Conservation (phyloP, 2,329 filamentous ascomycete genomes). For the Rhytidhysteron rufulum region DNA sequence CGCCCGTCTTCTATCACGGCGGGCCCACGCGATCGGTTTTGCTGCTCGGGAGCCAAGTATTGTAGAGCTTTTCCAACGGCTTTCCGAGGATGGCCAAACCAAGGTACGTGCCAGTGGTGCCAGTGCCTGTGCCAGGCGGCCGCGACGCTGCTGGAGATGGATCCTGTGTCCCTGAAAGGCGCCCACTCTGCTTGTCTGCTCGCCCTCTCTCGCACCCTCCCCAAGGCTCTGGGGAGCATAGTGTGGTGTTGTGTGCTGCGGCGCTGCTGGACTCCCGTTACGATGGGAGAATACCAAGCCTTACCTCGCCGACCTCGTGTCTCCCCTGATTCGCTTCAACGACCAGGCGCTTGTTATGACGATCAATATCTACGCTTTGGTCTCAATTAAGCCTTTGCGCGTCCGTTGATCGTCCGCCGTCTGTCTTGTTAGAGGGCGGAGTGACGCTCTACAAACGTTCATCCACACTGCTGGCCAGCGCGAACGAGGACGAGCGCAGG, state of each 20-base stretch:
- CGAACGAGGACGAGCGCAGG: too few species aligned
- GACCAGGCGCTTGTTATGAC: constrained; percentile 9
- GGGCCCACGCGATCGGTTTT: constrained; percentile 16
- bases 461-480: constrained; percentile 1
- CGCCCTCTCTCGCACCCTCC: neutral
- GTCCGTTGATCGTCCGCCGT: constrained; percentile 34
- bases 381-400: constrained; percentile 29
- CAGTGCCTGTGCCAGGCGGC: too few species aligned
- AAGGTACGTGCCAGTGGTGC: too few species aligned
- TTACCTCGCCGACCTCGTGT: constrained; percentile 33
- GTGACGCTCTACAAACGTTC: constrained; percentile 3
- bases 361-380: constrained; percentile 30
- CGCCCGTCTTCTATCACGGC: neutral
- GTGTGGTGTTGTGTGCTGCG: neutral
- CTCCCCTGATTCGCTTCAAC: constrained; percentile 17
- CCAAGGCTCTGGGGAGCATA: too few species aligned
- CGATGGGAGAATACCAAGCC: constrained; percentile 6
- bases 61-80: constrained; percentile 15
- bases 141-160: neutral
- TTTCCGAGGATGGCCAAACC: too few species aligned
- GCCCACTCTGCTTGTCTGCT: neutral
- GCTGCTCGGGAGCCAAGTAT: constrained; percentile 7
- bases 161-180: neutral
- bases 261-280: neutral
- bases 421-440: constrained; percentile 5